Evolutionary conservation across 441 rosid genomes (phyloP), one percentile per base, ranked within the genome.

Genomic region (Aquilaria agallochum): DNA sequence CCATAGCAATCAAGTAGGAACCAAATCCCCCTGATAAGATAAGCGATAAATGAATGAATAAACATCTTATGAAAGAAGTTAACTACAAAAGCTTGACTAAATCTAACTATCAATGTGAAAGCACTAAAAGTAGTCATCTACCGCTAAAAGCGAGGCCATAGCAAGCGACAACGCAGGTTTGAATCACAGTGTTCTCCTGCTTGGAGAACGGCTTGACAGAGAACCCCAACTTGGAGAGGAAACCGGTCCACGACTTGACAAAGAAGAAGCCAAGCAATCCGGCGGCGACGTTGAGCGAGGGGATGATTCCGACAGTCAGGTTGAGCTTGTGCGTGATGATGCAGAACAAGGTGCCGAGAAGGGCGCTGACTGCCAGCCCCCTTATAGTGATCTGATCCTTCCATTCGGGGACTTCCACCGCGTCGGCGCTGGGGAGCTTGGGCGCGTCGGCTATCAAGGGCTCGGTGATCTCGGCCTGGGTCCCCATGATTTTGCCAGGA

Each of bases 81-180:
- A 4, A 15, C 42, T 13, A 27, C 11, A 20, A 53, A 5, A 31
- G 12, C 13, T 2, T 31, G 27, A 50, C 53, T 50, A 11, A 50
- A 50, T 2, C 53, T 3, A 50, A 15, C 53, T 15, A 3, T 3
- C 27, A 5, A 50, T 50, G 9, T 13, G 9, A 47, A 36, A 36
- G 6, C 42, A 36, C 5, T 5, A 5, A 50, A 50, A 12, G 27
- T 11, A 12, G 11, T 15, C 6, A 12, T n/a, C 52, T 76, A 88
- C 97, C 95, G 68, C 95, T 92, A 59, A 80, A 89, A 46, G 96
- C 95, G 60, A 92, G 96, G 77, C 95, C 96, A 20, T 92, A 92
- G 73, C 97, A 89, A 40, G 96, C 97, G 14, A 92, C 97, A 15
- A 92, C 96, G 59, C 97, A 87, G 52, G 97, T 91, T 73, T 91